phyloP scores from a whole-genome alignment of 164 flowering plant species.

The Vitis rupestris region DNA sequence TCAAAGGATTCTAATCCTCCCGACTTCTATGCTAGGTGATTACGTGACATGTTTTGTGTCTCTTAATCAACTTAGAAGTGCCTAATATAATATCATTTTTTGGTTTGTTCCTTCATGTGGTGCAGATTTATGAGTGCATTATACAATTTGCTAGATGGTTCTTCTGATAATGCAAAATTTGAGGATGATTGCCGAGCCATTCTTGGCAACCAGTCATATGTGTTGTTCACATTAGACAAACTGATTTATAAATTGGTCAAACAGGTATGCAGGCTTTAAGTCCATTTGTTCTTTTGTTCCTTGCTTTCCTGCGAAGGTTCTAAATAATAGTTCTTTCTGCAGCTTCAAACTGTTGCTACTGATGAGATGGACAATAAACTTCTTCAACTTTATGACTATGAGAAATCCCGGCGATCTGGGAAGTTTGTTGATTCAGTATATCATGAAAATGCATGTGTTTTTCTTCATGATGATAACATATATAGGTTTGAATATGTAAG shows the following conservation, averaged over 20 bases:
- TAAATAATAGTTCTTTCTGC: conserved; percentile 19
- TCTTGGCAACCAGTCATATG: conserved; percentile 70
- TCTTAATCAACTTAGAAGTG: background rate
- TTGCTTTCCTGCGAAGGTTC: conserved; percentile 4
- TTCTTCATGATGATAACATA: conserved; percentile 62
- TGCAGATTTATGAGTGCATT: conserved; percentile 60
- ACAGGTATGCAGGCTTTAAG: conserved; percentile 36
- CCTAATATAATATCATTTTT: background rate
- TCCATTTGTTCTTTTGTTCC: background rate
- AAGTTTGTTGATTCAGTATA: conserved; percentile 55
- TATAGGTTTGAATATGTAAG: conserved; percentile 62
- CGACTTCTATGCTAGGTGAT: conserved; percentile 49
- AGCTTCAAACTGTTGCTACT: conserved; percentile 63
- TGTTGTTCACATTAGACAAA: conserved; percentile 69
- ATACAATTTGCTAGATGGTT: conserved; percentile 65
- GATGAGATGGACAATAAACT: conserved; percentile 66
- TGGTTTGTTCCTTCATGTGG: background rate
- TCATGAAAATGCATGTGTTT: conserved; percentile 54
- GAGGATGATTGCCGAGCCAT: conserved; percentile 75
- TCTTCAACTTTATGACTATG: conserved; percentile 61
- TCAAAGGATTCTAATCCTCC: conserved; percentile 33
- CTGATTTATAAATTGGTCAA: conserved; percentile 61
- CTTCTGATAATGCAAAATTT: conserved; percentile 61
- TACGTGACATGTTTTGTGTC: background rate
- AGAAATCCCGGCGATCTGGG: conserved; percentile 48